Evolutionary conservation across 306 rosid genomes (phyloP).

Genomic region (Alnus glutinosa): DNA sequence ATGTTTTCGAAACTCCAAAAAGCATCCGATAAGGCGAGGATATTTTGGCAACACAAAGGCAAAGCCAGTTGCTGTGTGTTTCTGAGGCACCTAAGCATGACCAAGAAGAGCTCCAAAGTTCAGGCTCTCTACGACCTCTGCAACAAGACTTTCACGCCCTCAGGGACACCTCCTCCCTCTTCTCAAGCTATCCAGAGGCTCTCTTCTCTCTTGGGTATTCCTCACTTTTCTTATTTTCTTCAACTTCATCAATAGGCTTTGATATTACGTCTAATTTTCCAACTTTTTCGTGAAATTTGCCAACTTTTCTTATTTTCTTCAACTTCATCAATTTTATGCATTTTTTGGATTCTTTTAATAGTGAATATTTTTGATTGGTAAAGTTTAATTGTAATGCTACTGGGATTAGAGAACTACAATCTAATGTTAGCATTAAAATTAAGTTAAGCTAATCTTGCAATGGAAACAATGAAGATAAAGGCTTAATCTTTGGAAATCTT

Average conservation of each 20-base stretch:
- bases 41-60: conserved; percentile 29
- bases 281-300: neutral
- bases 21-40: conserved; percentile 43
- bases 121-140: conserved; percentile 76
- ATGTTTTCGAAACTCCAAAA: conserved; percentile 45
- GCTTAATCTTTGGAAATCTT: neutral
- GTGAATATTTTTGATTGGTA: neutral
- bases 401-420: neutral
- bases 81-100: conserved; percentile 51
- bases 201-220: conserved; percentile 67
- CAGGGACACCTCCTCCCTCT: conserved; percentile 46
- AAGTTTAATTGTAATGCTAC: neutral
- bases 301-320: neutral
- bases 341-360: conserved; percentile 6
- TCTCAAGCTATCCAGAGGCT: conserved; percentile 53
- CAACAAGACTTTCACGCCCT: conserved; percentile 51
- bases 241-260: neutral
- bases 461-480: neutral
- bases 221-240: conserved; percentile 6
- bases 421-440: neutral
- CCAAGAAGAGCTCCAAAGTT: conserved; percentile 51
- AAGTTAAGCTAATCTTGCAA: neutral
- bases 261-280: neutral
- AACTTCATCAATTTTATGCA: neutral
- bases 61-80: conserved; percentile 35